A percentile compares a stretch with the other conserved stretches of the same genome.
Conservation (phyloP, 345 rosid species). For the Melaleuca alternifolia region DNA sequence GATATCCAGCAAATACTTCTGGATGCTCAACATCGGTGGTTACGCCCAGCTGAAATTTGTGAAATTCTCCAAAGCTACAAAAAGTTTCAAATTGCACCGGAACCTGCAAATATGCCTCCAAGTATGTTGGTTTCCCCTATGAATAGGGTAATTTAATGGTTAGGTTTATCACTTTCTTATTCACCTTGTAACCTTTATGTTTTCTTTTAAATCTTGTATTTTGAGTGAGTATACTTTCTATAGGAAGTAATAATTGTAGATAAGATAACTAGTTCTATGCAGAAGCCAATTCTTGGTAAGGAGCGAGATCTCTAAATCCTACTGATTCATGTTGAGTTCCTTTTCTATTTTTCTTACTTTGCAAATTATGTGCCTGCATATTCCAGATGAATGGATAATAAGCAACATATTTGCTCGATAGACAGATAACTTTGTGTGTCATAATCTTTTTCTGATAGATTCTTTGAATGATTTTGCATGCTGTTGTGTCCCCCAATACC, state of each 20-base stretch:
- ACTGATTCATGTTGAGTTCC: background rate
- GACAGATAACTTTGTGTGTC: background rate
- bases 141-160: background rate
- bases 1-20: slow-evolving; percentile 70
- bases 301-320: background rate
- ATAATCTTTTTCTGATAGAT: background rate
- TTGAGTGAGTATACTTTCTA: background rate
- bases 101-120: slow-evolving; percentile 59
- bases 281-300: background rate
- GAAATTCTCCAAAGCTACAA: slow-evolving; percentile 66
- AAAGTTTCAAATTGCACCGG: slow-evolving; percentile 55
- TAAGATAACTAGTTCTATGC: background rate
- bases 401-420: background rate
- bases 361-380: background rate
- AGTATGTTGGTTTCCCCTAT: slow-evolving; percentile 30
- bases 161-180: background rate
- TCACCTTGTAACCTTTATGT: background rate
- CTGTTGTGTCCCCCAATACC: background rate
- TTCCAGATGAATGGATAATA: background rate
- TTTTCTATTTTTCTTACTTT: background rate
- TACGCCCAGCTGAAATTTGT: slow-evolving; percentile 91
- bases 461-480: background rate
- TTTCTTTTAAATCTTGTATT: background rate
- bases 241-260: background rate
- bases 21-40: slow-evolving; percentile 89